These are phyloP conservation scores for Penicillium egyptiacum DNA, from an alignment of 495 filamentous ascomycete genomes.

Conservation along the genomic window DNA sequence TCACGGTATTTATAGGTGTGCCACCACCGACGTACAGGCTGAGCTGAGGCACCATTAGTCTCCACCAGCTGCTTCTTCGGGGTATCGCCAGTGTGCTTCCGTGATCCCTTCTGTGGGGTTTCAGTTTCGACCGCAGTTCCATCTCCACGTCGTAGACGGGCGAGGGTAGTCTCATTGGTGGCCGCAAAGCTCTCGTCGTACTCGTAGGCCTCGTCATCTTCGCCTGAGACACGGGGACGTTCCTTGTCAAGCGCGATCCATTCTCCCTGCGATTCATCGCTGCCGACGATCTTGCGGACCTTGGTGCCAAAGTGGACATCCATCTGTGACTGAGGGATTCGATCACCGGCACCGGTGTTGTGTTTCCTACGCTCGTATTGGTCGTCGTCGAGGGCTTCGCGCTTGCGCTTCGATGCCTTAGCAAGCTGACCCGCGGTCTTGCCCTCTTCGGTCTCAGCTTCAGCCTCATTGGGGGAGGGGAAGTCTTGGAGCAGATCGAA, in stretches of 20 bases:
- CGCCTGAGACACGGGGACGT: constrained; percentile 42
- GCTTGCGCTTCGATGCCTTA: constrained; percentile 48
- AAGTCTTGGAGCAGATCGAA: constrained; percentile 78
- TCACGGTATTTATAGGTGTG: constrained; percentile 86
- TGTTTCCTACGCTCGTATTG: constrained; percentile 39
- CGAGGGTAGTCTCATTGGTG: constrained; percentile 33
- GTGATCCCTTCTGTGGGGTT: constrained; percentile 31
- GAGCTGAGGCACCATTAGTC: constrained; percentile 20
- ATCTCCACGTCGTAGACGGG: constrained; percentile 37
- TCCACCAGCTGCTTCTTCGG: constrained; percentile 33
- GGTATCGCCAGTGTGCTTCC: constrained; percentile 20
- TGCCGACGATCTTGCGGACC: constrained; percentile 51
- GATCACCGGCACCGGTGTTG: constrained; percentile 59
- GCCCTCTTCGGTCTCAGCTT: constrained; percentile 23
- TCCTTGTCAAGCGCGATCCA: constrained; percentile 49
- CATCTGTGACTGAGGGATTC: constrained; percentile 57
- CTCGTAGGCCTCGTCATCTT: constrained; percentile 48
- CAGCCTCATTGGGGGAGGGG: constrained; percentile 38
- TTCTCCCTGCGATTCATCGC: constrained; percentile 41
- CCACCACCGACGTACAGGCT: constrained; percentile 57
- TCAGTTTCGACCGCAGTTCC: constrained; percentile 38
- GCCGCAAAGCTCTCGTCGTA: constrained; percentile 38
- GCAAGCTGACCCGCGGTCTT: constrained; percentile 23
- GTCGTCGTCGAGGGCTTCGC: constrained; percentile 37
- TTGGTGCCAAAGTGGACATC: constrained; percentile 58